Evolutionary conservation across 202 grass and related monocot genomes (phyloP).

Genomic region (Zoysia matrella): DNA sequence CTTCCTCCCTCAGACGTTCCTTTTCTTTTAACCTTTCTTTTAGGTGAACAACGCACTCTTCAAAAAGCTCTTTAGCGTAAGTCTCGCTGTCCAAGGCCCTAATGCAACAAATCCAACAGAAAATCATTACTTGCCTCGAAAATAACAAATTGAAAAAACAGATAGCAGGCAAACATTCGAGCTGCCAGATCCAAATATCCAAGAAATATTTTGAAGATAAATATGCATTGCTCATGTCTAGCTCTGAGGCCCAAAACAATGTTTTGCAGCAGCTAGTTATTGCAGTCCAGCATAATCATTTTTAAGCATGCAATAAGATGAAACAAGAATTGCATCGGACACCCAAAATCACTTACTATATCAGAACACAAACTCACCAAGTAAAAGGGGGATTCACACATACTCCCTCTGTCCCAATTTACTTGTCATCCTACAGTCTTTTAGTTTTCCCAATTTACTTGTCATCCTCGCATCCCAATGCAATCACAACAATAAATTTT

Average conservation of each 20-base stretch:
- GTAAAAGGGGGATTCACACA: background rate
- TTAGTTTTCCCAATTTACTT: too few species aligned
- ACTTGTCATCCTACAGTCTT: too few species aligned
- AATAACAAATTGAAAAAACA: conserved; percentile 27
- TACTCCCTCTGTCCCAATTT: too few species aligned
- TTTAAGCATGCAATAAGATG: background rate
- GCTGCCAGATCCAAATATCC: background rate
- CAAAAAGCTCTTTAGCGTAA: too few species aligned
- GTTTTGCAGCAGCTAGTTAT: conserved; percentile 12
- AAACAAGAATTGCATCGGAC: background rate
- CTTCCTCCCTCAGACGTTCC: conserved; percentile 73
- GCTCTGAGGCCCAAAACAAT: background rate
- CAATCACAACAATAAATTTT: too few species aligned
- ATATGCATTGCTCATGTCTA: background rate
- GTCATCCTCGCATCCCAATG: too few species aligned
- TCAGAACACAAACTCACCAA: background rate
- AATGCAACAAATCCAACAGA: conserved; percentile 4
- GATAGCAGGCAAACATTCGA: background rate
- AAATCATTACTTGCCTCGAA: conserved; percentile 31
- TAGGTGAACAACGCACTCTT: too few species aligned
- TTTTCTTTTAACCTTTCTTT: too few species aligned
- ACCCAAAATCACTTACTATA: background rate
- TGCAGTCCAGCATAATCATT: background rate
- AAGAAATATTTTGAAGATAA: background rate
- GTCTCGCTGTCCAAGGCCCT: too few species aligned